Evolutionary conservation across 345 rosid species (phyloP).

Genomic region (Reutealis trisperma): DNA sequence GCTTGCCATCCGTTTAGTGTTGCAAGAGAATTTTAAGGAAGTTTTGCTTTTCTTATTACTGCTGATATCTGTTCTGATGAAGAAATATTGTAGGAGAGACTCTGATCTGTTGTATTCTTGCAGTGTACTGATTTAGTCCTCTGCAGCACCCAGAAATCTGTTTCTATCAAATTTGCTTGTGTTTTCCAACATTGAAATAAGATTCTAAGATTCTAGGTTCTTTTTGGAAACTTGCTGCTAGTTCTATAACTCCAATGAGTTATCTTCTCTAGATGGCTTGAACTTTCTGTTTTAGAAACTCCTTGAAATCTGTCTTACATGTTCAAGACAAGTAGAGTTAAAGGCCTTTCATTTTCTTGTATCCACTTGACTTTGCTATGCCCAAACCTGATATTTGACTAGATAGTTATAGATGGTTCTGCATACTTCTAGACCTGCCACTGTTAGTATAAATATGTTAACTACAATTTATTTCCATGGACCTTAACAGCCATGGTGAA

Average conservation of each 20-base stretch:
- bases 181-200: no score
- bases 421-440: no score
- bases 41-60: background rate
- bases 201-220: no score
- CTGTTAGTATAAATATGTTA: no score
- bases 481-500: background rate
- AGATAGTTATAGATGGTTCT: no score
- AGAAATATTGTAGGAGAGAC: background rate
- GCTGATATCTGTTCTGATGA: background rate
- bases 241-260: background rate
- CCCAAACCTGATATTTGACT: background rate
- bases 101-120: background rate
- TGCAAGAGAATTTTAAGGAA: background rate
- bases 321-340: background rate
- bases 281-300: background rate
- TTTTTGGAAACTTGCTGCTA: no score
- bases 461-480: background rate
- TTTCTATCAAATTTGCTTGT: background rate
- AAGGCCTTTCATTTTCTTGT: background rate
- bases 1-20: no score
- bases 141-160: background rate
- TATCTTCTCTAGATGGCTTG: background rate
- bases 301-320: background rate
- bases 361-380: background rate
- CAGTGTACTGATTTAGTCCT: background rate